Evolutionary conservation across 495 filamentous ascomycete species (phyloP).

Genomic region (Haplographium delicatum): DNA sequence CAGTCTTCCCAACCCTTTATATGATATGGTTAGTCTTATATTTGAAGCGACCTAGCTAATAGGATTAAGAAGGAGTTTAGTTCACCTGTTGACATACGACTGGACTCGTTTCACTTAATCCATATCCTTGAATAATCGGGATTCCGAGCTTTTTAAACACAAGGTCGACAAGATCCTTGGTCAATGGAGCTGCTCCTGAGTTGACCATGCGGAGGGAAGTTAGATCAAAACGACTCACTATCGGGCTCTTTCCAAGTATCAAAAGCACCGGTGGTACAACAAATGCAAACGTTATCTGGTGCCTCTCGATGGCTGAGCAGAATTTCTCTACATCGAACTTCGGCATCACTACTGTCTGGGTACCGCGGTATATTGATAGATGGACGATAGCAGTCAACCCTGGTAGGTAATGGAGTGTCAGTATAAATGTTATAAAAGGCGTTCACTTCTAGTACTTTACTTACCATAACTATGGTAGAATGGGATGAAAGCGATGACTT

Average conservation of each 20-base stretch:
- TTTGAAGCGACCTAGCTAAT: constrained; percentile 57
- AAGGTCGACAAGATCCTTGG: constrained; percentile 70
- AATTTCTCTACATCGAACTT: constrained; percentile 69
- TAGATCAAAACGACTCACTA: constrained; percentile 62
- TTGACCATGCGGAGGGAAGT: constrained; percentile 62
- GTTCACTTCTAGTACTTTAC: constrained; percentile 31
- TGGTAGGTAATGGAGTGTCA: not conserved
- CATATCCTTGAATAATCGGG: constrained; percentile 57
- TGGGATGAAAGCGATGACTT: constrained; percentile 56
- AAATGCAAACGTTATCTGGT: constrained; percentile 58
- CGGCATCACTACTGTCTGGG: constrained; percentile 66
- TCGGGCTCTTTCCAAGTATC: constrained; percentile 64
- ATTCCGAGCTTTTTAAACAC: constrained; percentile 68
- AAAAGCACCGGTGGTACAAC: constrained; percentile 67
- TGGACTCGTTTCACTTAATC: constrained; percentile 48
- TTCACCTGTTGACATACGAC: constrained; percentile 51
- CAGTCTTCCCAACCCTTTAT: constrained; percentile 64
- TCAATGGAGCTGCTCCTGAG: constrained; percentile 84
- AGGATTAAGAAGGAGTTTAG: constrained; percentile 64
- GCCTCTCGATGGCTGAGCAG: constrained; percentile 60
- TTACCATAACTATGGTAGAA: constrained; percentile 64
- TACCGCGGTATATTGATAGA: constrained; percentile 57
- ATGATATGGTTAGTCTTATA: not conserved
- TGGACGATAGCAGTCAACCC: constrained; percentile 52
- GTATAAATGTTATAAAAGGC: constrained; percentile 34